Base-by-base conservation (phyloP, 1,139 yeast genomes). In the Taphrina communis region DNA sequence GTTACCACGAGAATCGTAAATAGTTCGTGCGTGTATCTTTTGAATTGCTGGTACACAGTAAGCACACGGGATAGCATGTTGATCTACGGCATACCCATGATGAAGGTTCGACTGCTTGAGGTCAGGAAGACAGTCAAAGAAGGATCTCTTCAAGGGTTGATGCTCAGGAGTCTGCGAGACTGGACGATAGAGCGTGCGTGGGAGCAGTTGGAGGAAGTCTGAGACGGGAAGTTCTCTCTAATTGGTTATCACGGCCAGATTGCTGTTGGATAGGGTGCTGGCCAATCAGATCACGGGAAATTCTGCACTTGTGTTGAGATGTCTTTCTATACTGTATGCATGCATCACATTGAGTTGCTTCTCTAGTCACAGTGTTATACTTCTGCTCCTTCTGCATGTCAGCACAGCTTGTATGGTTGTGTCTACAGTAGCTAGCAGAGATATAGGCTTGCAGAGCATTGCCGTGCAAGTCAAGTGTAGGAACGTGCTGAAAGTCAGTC, bases 1-100 rank as follows among this genome's bases (percentile, higher is more conserved):
- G 86, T 92, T 92, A 69, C 81, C 80, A 51, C 97, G 90, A 76
- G 97, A 91, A 84, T 92, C 97, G 88, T 92, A 92, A 82, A 92
- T 95, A 84, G 87, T 87, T 84, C 97, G 90, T 77, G 97, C 90
- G 82, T 84, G 86, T 77, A 90, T 83, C 83, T 91, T 90, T 73
- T 85, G 76, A 76, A 84, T 81, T 75, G 86, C 83, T 57, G 31
- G 11, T 14, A 38, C 2, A 19, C 9, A 25, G 31, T 25, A 25
- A 25, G 31, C 31, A 25, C 31, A 25, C 31, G 4, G 31, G 4
- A 2, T 25, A 4, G 2, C 4, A 25, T 25, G 4, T 25, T 25
- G 4, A 4, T 25, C 31, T 25, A 25, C 31, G 4, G 19, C 48
- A n/a, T 44, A 44, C 48, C 48, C 48, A 44, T 44, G 48, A 44